Evolutionary conservation across 305 asterid species (phyloP).

Genomic region (Fraxinus paxiana): DNA sequence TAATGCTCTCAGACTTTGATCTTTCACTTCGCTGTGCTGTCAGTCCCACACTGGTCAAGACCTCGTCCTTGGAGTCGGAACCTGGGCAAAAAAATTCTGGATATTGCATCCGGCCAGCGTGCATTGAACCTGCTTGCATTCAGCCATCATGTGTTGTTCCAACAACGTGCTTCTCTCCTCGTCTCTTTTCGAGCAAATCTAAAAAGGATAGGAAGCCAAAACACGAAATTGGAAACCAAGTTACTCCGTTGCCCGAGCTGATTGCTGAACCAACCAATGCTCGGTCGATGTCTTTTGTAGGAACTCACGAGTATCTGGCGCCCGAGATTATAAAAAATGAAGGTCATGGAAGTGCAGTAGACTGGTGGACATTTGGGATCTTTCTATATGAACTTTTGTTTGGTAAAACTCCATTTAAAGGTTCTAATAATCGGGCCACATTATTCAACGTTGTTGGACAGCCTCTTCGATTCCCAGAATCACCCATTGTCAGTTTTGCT

Average conservation of each 20-base stretch:
- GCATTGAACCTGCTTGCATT: slow-evolving; percentile 35
- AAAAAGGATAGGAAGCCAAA: slow-evolving; percentile 41
- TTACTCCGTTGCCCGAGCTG: slow-evolving; percentile 49
- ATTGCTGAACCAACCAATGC: slow-evolving; percentile 55
- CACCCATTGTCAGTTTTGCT: slow-evolving; percentile 46
- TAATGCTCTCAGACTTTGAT: slow-evolving; percentile 52
- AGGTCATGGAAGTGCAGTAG: slow-evolving; percentile 60
- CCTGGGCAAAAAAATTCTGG: slow-evolving; percentile 23
- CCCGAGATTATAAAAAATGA: slow-evolving; percentile 50
- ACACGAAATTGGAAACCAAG: slow-evolving; percentile 41
- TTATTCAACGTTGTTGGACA: slow-evolving; percentile 50
- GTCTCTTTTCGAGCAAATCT: slow-evolving; percentile 38
- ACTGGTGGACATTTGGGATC: slow-evolving; percentile 60
- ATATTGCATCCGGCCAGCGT: slow-evolving; percentile 40
- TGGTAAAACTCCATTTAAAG: slow-evolving; percentile 52
- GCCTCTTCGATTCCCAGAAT: slow-evolving; percentile 45
- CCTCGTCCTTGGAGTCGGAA: slow-evolving; percentile 25
- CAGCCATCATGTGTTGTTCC: slow-evolving; percentile 42
- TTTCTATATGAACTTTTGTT: slow-evolving; percentile 45
- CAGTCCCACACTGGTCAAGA: slow-evolving; percentile 45
- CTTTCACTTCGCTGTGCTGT: slow-evolving; percentile 48
- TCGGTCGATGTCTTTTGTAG: slow-evolving; percentile 55
- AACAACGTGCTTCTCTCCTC: slow-evolving; percentile 44
- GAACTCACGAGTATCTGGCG: slow-evolving; percentile 53
- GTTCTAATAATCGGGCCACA: slow-evolving; percentile 45